Evolutionary conservation across 805 yeast genomes (phyloP).

Genomic region (Citeromyces nyonsensis): DNA sequence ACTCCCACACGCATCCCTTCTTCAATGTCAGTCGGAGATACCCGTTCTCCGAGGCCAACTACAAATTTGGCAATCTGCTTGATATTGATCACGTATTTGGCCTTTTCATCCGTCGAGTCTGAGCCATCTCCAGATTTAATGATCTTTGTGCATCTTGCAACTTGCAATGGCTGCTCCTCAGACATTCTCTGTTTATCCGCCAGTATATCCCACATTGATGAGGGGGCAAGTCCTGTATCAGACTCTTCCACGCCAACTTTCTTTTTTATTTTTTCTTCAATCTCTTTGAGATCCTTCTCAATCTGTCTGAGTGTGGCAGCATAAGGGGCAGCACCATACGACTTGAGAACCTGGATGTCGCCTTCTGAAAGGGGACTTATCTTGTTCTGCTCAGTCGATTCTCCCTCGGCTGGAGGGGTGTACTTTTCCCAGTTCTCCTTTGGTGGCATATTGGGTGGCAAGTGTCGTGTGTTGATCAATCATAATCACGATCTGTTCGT

Average conservation of each 20-base stretch:
- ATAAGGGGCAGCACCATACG: slow-evolving; percentile 97
- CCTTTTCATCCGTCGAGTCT: slow-evolving; percentile 44
- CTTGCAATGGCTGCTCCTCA: slow-evolving; percentile 93
- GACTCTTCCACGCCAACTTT: slow-evolving; percentile 89
- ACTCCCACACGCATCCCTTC: slow-evolving; percentile 99
- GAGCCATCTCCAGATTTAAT: slow-evolving; percentile 41
- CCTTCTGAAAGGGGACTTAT: slow-evolving; percentile 86
- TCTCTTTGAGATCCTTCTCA: slow-evolving; percentile 73
- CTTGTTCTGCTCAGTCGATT: slow-evolving; percentile 46
- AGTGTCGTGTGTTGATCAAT: neutral
- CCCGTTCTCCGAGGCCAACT: slow-evolving; percentile 91
- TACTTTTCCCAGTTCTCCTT: slow-evolving; percentile 98
- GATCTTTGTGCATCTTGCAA: slow-evolving; percentile 96
- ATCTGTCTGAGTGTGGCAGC: slow-evolving; percentile 65
- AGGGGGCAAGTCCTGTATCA: slow-evolving; percentile 96
- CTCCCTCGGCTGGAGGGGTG: slow-evolving; percentile 69
- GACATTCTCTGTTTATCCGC: slow-evolving; percentile 91
- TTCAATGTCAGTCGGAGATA: slow-evolving; percentile 96
- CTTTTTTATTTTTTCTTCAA: slow-evolving; percentile 83
- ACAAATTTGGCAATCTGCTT: slow-evolving; percentile 98
- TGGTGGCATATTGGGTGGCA: slow-evolving; percentile 55
- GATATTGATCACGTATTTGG: slow-evolving; percentile 89
- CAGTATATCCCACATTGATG: slow-evolving; percentile 93
- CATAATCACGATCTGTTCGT: too few species aligned
- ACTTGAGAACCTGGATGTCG: slow-evolving; percentile 92